Evolutionary conservation across 108 stramenopile genomes (phyloP), one percentile per base, ranked within the genome.

Genomic region (Fistulifera pelliculosa): DNA sequence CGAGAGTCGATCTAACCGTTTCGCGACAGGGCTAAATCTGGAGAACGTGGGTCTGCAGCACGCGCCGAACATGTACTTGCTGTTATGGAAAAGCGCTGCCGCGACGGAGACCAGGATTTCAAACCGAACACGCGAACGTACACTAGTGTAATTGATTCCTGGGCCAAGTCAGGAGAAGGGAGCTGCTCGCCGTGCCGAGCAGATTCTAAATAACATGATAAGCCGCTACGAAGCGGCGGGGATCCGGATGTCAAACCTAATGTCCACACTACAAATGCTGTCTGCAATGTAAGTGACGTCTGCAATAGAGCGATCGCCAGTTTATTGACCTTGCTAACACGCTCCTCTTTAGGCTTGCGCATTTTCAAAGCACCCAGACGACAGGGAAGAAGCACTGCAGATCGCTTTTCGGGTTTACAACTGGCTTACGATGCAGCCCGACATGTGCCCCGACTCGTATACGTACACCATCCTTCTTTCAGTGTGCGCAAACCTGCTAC

Each of bases 381-480:
- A 74, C 28, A 61, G 73, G 6, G 54, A 38, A 27, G 69, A 74
- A 24, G 77, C 89, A 22, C 69, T 91, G 27, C 64, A 68, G 18
- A 85, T 91, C 54, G 85, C 89, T 41, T 91, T 91, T 64, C 80
- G 83, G 15, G 79, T 82, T n/a, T 91, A 82, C 67, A 76, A 87
- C 11, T 85, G 83, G 85, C 63, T 91, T 11, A 64, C 58, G 41
- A 54, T 64, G 3, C 83, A 85, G 49, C 58, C 58, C 19, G 77
- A 85, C 42, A 85, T 91, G 71, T 62, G 73, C 41, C 83, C 89
- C 41, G 89, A 91, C 73, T 80, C 89, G 0, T 91, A 91, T 60
- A 91, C 89, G 1, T 91, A 84, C 69, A 91, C 89, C 10, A 91
- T 91, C 44, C 71, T 91, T 43, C 70, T 91, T 1, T 91, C 89